A percentile compares a stretch with the other conserved stretches of the same genome.
phyloP scores from a whole-genome alignment of 1,284 basidiomycete genomes.

The Cryptococcus sp. region DNA sequence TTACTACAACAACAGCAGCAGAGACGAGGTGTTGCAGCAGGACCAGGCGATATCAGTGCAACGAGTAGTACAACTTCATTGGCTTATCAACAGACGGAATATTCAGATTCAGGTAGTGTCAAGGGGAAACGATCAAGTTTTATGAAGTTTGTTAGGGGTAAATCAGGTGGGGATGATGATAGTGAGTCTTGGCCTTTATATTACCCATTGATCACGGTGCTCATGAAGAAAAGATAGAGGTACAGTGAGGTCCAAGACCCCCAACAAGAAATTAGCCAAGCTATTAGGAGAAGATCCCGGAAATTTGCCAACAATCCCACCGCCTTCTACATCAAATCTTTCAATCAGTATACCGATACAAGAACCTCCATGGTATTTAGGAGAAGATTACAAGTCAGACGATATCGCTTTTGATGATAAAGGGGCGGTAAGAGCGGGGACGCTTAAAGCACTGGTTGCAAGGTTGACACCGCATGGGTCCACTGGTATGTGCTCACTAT shows the following conservation, averaged over 20 bases:
- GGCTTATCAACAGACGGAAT: slow-evolving; percentile 27
- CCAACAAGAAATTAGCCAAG: slow-evolving; percentile 58
- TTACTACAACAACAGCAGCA: slow-evolving; percentile 11
- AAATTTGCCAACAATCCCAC: background rate
- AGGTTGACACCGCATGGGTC: slow-evolving; percentile 84
- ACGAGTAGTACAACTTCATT: slow-evolving; percentile 37
- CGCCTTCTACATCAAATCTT: background rate
- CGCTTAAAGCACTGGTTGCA: slow-evolving; percentile 77
- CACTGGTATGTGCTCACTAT: slow-evolving; percentile 55
- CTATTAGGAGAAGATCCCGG: slow-evolving; percentile 65
- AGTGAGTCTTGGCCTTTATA: slow-evolving; percentile 9
- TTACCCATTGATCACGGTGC: background rate
- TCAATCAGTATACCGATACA: background rate
- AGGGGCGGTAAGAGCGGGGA: slow-evolving; percentile 78
- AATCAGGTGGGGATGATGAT: slow-evolving; percentile 28
- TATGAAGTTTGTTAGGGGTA: slow-evolving; percentile 33
- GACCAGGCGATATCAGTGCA: slow-evolving; percentile 13
- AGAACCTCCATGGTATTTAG: slow-evolving; percentile 76
- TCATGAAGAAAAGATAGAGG: background rate
- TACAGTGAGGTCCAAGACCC: slow-evolving; percentile 18
- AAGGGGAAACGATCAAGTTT: slow-evolving; percentile 35
- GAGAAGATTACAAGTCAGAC: slow-evolving; percentile 67
- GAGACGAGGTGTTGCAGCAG: background rate
- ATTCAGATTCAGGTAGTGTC: slow-evolving; percentile 20
- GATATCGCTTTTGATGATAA: slow-evolving; percentile 83